Evolutionary conservation across 2,329 filamentous ascomycete genomes (phyloP).

Genomic region (Magnaporthiopsis rhizophila): DNA sequence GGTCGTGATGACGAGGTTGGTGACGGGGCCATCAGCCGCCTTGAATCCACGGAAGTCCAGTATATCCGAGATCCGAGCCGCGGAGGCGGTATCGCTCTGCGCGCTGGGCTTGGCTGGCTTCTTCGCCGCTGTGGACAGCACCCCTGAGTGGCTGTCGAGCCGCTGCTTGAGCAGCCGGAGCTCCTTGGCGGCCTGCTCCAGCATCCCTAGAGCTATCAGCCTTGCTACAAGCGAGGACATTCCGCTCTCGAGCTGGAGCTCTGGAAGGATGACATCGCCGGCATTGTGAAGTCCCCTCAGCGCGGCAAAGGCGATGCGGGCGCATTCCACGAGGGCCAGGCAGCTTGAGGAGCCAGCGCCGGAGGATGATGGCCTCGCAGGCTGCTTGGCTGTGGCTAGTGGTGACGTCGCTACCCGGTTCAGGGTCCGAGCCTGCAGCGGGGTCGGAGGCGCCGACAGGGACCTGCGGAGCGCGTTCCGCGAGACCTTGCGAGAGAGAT

Average conservation of each 20-base stretch:
- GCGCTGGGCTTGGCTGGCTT: constrained; percentile 23
- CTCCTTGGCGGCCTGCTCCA: constrained; percentile 63
- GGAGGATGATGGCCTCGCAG: constrained; percentile 13
- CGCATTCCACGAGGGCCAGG: constrained; percentile 58
- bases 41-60: constrained; percentile 49
- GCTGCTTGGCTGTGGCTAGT: constrained; percentile 23
- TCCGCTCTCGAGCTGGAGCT: constrained; percentile 64
- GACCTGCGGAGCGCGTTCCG: constrained; percentile 43
- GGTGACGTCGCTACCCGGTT: constrained; percentile 53
- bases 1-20: constrained; percentile 50
- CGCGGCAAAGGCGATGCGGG: constrained; percentile 57
- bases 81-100: constrained; percentile 28
- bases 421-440: constrained; percentile 51
- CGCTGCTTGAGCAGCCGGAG: constrained; percentile 57
- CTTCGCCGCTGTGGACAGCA: constrained; percentile 16
- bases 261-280: constrained; percentile 45
- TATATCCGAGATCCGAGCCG: constrained; percentile 45
- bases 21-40: constrained; percentile 30
- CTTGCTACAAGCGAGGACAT: constrained; percentile 63
- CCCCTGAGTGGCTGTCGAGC: constrained; percentile 35
- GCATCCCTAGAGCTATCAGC: constrained; percentile 54
- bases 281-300: constrained; percentile 51
- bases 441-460: constrained; percentile 50
- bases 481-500: constrained; percentile 26
- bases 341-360: constrained; percentile 29